Conservation (phyloP, 2,329 filamentous ascomycete species). For the Aspergillus japonicus region DNA sequence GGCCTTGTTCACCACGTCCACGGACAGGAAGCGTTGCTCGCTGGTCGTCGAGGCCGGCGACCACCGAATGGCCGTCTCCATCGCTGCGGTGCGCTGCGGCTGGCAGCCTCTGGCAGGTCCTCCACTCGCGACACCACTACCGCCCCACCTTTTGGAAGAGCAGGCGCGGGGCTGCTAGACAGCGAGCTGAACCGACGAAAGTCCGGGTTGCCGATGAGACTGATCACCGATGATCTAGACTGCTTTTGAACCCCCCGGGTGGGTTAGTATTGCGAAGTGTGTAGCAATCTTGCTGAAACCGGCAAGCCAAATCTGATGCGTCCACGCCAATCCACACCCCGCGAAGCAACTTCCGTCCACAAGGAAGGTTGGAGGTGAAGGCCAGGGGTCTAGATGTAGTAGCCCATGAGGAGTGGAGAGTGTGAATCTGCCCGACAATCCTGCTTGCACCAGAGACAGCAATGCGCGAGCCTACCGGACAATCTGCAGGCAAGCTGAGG, state of each 20-base stretch:
- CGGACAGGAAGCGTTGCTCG: conserved; percentile 59
- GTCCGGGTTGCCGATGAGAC: conserved; percentile 4
- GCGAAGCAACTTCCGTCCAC: not conserved
- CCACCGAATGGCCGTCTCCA: conserved; percentile 59
- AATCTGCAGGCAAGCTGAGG: too few relatives aligned
- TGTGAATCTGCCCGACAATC: not conserved
- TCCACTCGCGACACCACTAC: too few relatives aligned
- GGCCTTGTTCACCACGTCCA: conserved; percentile 60
- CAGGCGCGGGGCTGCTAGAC: too few relatives aligned
- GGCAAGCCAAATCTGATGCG: not conserved
- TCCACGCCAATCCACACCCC: not conserved
- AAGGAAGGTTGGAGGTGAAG: not conserved
- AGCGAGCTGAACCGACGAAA: too few relatives aligned
- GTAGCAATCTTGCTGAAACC: not conserved
- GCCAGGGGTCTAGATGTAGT: not conserved
- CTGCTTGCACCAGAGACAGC: not conserved
- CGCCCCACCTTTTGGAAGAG: too few relatives aligned
- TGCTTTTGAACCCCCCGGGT: not conserved
- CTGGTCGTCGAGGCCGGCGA: conserved; percentile 57
- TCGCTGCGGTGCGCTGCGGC: conserved; percentile 4
- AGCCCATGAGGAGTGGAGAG: not conserved
- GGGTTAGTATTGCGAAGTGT: not conserved
- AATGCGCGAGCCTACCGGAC: not conserved
- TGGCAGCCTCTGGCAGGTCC: too few relatives aligned
- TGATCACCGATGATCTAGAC: conserved; percentile 2